A percentile compares a stretch with the other conserved stretches of the same genome.
Conservation (phyloP, 768 basidiomycete species). For the Pisolithus marmoratus region DNA sequence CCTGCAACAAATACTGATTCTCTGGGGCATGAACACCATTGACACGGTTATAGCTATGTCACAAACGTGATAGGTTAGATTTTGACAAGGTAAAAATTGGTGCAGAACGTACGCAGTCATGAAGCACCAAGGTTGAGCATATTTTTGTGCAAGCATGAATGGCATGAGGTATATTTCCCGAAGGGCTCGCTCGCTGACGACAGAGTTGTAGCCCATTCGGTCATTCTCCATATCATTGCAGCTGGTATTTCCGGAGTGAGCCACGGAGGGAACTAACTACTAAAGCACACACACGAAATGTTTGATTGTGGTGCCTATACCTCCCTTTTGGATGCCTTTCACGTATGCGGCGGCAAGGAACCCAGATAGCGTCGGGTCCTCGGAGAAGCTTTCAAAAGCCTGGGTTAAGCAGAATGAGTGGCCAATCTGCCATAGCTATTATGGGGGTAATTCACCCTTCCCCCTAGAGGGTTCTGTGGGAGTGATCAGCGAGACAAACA, state of each 20-base stretch:
- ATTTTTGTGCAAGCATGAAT: conserved; percentile 53
- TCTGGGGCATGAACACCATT: conserved; percentile 74
- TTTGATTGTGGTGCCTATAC: conserved; percentile 74
- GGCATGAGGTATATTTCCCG: conserved; percentile 59
- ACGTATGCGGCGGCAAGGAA: conserved; percentile 65
- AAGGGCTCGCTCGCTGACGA: conserved; percentile 46
- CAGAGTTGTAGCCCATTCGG: conserved; percentile 52
- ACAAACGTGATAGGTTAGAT: neutral
- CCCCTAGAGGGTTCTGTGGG: conserved; percentile 60
- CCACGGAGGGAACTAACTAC: neutral
- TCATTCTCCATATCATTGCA: conserved; percentile 83
- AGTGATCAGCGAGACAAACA: neutral
- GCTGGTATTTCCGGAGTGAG: conserved; percentile 22
- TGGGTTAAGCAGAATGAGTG: conserved; percentile 20
- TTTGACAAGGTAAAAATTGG: neutral
- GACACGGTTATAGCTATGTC: conserved; percentile 59
- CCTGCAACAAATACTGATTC: conserved; percentile 49
- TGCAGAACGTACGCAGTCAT: conserved; percentile 54
- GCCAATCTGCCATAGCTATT: neutral
- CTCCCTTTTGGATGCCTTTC: conserved; percentile 71
- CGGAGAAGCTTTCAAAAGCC: conserved; percentile 77
- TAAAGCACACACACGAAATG: conserved; percentile 60
- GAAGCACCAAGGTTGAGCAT: conserved; percentile 46
- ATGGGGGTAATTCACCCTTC: conserved; percentile 40
- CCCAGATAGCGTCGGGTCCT: conserved; percentile 73